Conservation (phyloP, 208 protist species). For the Angomonas deanei region DNA sequence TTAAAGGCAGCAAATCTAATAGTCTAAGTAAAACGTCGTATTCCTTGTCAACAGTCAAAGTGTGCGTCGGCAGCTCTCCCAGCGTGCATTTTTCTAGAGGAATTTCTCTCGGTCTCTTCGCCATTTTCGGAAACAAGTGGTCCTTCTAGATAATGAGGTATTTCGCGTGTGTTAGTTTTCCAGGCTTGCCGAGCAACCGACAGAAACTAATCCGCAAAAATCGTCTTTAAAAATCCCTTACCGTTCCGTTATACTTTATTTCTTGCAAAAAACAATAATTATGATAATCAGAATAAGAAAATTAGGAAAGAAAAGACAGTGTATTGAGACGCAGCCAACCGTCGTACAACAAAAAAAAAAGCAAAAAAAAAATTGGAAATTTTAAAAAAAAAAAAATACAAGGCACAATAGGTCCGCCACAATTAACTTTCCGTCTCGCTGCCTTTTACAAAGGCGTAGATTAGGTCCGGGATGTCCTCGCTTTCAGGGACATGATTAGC, state of each 20-base stretch:
- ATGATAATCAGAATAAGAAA: neutral
- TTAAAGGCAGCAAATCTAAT: slow-evolving; percentile 56
- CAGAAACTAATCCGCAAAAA: too few species aligned
- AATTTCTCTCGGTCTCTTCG: slow-evolving; percentile 15
- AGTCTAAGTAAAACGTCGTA: slow-evolving; percentile 73
- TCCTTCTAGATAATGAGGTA: slow-evolving; percentile 5
- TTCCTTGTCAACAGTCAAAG: slow-evolving; percentile 49
- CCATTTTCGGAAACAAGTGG: slow-evolving; percentile 9
- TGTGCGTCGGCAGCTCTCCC: slow-evolving; percentile 50
- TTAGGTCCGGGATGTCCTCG: neutral
- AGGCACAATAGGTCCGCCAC: neutral
- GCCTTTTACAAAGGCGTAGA: neutral
- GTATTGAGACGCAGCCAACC: neutral
- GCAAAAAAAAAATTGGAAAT: neutral
- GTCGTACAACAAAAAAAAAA: neutral
- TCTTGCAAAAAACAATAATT: too few species aligned
- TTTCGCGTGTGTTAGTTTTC: too few species aligned
- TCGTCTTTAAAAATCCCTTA: too few species aligned
- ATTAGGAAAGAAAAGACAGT: slow-evolving; percentile 5
- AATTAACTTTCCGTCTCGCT: neutral
- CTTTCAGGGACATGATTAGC: neutral
- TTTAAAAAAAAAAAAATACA: neutral
- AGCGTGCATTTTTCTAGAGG: slow-evolving; percentile 44
- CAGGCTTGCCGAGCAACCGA: too few species aligned
- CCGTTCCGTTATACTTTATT: too few species aligned